These are phyloP conservation scores for Elasticomyces elasticus DNA, from an alignment of 495 filamentous ascomycete genomes.

Conservation along the genomic window DNA sequence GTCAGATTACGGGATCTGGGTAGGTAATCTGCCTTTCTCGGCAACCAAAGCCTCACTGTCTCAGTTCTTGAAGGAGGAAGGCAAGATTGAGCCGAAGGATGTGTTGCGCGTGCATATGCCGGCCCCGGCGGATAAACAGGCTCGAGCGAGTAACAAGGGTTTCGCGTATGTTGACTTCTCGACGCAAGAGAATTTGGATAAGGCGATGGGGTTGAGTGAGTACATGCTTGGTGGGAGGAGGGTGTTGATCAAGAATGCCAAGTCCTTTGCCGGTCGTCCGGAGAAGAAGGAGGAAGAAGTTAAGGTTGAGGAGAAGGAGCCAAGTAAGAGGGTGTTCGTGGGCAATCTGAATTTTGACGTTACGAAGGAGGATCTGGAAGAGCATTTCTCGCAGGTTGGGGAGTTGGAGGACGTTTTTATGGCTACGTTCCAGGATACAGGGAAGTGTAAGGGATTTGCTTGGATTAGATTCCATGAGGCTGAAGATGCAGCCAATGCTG, in stretches of 20 bases:
- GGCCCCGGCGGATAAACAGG: constrained; percentile 27
- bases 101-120: constrained; percentile 85
- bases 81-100: constrained; percentile 51
- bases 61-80: constrained; percentile 63
- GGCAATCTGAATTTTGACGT: constrained; percentile 82
- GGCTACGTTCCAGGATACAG: constrained; percentile 91
- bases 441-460: constrained; percentile 95
- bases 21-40: constrained; percentile 85
- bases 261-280: constrained; percentile 71
- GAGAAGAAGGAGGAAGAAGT: constrained; percentile 37
- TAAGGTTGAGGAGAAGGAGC: constrained; percentile 38
- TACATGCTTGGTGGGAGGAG: constrained; percentile 62
- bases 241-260: constrained; percentile 84
- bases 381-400: constrained; percentile 76
- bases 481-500: constrained; percentile 63
- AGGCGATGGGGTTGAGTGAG: constrained; percentile 71
- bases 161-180: constrained; percentile 95
- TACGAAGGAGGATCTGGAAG: constrained; percentile 66
- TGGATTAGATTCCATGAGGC: constrained; percentile 84
- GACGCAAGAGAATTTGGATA: constrained; percentile 50
- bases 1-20: constrained; percentile 80
- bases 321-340: constrained; percentile 74
- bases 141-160: constrained; percentile 57
- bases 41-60: constrained; percentile 60
- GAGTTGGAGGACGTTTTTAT: constrained; percentile 67